Evolutionary conservation across 805 yeast genomes (phyloP).

Genomic region (Candida nemodendra): DNA sequence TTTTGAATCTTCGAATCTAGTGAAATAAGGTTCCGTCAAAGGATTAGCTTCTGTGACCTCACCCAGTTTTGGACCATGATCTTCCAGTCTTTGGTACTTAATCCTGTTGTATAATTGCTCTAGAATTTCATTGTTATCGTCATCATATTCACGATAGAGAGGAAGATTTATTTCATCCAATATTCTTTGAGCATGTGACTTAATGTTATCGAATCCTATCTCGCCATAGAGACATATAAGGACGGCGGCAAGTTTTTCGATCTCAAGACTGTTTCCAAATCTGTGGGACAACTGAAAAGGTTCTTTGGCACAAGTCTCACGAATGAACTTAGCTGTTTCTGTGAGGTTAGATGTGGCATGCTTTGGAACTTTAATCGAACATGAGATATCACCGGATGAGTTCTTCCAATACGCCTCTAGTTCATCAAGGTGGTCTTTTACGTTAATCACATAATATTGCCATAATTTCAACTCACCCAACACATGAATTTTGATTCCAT

Average conservation of each 20-base stretch:
- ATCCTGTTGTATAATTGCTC: slow-evolving; percentile 75
- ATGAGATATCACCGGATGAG: slow-evolving; percentile 4
- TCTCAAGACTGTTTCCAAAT: slow-evolving; percentile 51
- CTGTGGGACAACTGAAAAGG: slow-evolving; percentile 49
- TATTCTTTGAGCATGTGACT: slow-evolving; percentile 46
- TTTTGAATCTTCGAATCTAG: slow-evolving; percentile 54
- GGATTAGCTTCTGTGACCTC: slow-evolving; percentile 56
- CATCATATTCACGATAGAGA: slow-evolving; percentile 71
- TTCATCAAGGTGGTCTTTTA: slow-evolving; percentile 38
- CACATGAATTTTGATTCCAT: slow-evolving; percentile 68
- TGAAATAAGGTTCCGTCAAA: slow-evolving; percentile 83
- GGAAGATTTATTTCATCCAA: slow-evolving; percentile 78
- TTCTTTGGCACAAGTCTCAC: slow-evolving; percentile 39
- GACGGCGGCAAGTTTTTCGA: slow-evolving; percentile 50
- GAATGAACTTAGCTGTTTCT: slow-evolving; percentile 47
- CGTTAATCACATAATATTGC: slow-evolving; percentile 83
- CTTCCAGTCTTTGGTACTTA: slow-evolving; percentile 72
- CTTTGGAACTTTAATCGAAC: slow-evolving; percentile 42
- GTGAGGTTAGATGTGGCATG: slow-evolving; percentile 45
- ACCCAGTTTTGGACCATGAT: slow-evolving; percentile 80
- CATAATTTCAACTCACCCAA: slow-evolving; percentile 67
- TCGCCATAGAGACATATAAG: slow-evolving; percentile 40
- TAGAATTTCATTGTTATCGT: slow-evolving; percentile 63
- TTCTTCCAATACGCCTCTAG: slow-evolving; percentile 39
- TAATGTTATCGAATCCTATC: slow-evolving; percentile 30